Evolutionary conservation across 495 filamentous ascomycete species (phyloP), one percentile per base, ranked within the genome.

Genomic region (Articulospora tetracladia): DNA sequence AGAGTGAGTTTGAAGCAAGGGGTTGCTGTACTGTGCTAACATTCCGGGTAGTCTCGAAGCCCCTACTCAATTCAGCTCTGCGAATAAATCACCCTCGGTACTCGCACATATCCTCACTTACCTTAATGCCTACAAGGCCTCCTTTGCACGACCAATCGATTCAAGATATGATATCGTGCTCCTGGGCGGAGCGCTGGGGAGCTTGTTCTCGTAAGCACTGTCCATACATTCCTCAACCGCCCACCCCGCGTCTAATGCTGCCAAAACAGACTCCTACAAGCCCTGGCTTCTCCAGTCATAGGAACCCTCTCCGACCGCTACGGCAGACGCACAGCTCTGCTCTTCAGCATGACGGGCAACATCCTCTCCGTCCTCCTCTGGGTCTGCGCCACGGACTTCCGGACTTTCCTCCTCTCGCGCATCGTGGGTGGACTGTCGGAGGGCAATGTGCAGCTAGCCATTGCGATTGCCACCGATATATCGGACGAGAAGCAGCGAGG

Each of bases 121-220:
- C 68, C 83, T 99, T 28, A 97, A 99, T 73, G 78, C 90, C 49
- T 99, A 98, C 81, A 99, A 99, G 74, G 88, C 91, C 57, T 81
- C 90, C 44, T 99, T 99, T 71, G 86, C 91, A 51, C 86, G 87
- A 46, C 92, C 94, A 41, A 99, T 98, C 74, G 93, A 94, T 67
- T 91, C 90, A 50, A 88, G 90, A 73, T 98, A 98, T 76, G 95
- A 99, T 69, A 93, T 98, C 60, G 93, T 98, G 44, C 84, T 99
- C 47, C 86, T 99, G 15, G 95, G 95, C 28, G 95, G 95, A 15
- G 95, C 94, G 22, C 77, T 99, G 6, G 95, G 68, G 34, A 65
- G 61, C 57, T 25, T 70, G 36, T 70, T 70, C 65, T 70, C 68
- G 61, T 66, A 52, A 34, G 66, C 61, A 20, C 8, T 44, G 3